These are phyloP conservation scores for Lagenidium giganteum DNA, from an alignment of 352 stramenopile species.

Conservation along the genomic window DNA sequence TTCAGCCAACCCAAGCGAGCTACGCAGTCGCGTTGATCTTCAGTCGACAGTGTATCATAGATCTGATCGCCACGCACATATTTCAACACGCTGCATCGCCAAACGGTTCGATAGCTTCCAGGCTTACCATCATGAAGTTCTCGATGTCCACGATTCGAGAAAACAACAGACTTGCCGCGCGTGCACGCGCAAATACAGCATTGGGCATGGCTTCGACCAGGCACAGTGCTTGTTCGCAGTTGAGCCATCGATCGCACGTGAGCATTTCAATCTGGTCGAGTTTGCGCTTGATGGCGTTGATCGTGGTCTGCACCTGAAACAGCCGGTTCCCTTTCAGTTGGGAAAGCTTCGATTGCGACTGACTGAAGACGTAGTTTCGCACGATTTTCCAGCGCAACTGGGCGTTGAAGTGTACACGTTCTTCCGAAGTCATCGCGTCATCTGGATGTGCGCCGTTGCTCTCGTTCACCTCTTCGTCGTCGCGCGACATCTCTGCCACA, in stretches of 20 bases:
- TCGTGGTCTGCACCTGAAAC: conserved; percentile 16
- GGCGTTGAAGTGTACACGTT: too few relatives aligned
- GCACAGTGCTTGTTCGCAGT: conserved; percentile 30
- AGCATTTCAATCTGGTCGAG: conserved; percentile 46
- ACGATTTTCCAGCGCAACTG: conserved; percentile 36
- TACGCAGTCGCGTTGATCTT: conserved; percentile 59
- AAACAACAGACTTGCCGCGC: conserved; percentile 54
- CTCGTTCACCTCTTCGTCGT: conserved; percentile 2
- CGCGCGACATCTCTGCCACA: conserved; percentile 12
- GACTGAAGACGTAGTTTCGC: conserved; percentile 24
- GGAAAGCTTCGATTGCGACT: too few relatives aligned
- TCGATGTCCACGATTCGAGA: conserved; percentile 68
- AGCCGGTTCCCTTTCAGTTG: too few relatives aligned
- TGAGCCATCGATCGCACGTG: conserved; percentile 45
- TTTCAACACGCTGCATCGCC: neutral
- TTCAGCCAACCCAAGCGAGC: conserved; percentile 82
- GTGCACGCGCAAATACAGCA: conserved; percentile 35
- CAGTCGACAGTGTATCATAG: conserved; percentile 31
- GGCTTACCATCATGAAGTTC: conserved; percentile 55
- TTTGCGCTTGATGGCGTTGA: conserved; percentile 21
- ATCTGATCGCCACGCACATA: conserved; percentile 24
- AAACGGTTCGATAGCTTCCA: neutral
- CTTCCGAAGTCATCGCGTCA: too few relatives aligned
- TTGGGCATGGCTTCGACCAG: conserved; percentile 42
- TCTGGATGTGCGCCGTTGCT: neutral